Percentiles rank a stretch among this genome's conserved stretches.
These are phyloP conservation scores for Sporothrix brunneoviolacea DNA, from an alignment of 2,329 filamentous ascomycete genomes.

Conservation along the genomic window DNA sequence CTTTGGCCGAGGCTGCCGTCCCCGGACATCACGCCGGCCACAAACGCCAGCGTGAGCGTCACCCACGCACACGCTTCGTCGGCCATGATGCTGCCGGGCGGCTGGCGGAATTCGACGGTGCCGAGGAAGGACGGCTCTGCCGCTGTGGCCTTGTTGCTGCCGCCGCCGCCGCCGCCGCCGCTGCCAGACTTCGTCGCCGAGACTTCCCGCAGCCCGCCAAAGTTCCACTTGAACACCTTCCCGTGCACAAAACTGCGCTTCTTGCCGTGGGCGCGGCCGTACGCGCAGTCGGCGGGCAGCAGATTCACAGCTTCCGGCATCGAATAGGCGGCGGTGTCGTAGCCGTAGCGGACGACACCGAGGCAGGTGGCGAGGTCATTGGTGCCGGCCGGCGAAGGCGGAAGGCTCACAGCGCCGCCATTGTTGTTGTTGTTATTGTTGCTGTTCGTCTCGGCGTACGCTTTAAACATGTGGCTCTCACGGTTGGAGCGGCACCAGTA, in stretches of 20 bases:
- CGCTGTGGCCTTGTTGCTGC: not conserved
- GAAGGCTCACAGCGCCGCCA: too few species aligned
- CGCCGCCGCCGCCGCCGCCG: not conserved
- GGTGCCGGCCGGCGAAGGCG: not conserved
- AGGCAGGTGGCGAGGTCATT: constrained; percentile 16
- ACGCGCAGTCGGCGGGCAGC: constrained; percentile 25
- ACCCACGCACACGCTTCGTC: constrained; percentile 29
- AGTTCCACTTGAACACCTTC: constrained; percentile 36
- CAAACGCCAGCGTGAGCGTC: constrained; percentile 28
- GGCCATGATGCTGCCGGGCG: constrained; percentile 25
- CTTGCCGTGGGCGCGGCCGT: constrained; percentile 26
- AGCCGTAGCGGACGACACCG: constrained; percentile 21
- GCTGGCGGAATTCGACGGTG: constrained; percentile 33
- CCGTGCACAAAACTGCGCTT: constrained; percentile 31
- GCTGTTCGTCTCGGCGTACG: too few species aligned
- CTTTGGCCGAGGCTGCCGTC: constrained; percentile 4
- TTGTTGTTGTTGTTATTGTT: too few species aligned
- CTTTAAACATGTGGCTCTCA: constrained; percentile 21
- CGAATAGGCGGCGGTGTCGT: not conserved
- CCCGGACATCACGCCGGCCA: constrained; percentile 24
- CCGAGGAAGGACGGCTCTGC: constrained; percentile 16
- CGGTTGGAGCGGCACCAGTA: constrained; percentile 34
- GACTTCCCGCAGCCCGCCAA: constrained; percentile 22
- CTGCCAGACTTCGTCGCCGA: too few species aligned
- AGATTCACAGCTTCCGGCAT: constrained; percentile 26